Percentiles rank a stretch among this genome's conserved stretches.
Evolutionary conservation across 1,284 basidiomycete genomes (phyloP).

Genomic region (Leccinum pallidistipes): DNA sequence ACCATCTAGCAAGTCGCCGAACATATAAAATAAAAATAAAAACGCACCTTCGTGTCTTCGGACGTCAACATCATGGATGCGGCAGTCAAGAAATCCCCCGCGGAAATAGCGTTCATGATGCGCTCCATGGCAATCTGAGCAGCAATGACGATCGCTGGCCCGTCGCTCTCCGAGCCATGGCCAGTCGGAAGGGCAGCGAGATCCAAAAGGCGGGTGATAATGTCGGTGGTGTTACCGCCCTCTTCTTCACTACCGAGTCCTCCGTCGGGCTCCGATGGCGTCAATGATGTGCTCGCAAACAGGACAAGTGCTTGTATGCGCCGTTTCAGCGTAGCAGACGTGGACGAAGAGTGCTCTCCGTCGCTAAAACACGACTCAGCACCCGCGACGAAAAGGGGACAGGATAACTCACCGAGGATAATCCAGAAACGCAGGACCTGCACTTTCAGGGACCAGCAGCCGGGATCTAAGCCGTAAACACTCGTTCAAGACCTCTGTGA

Average conservation of each 20-base stretch:
- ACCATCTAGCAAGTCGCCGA: background rate
- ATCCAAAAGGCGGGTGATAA: conserved; percentile 28
- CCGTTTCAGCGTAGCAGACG: conserved; percentile 47
- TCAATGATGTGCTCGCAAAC: conserved; percentile 48
- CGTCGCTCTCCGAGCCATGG: conserved; percentile 16
- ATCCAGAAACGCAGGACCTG: conserved; percentile 56
- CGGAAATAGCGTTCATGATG: conserved; percentile 62
- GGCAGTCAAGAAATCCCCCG: conserved; percentile 59
- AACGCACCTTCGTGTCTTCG: conserved; percentile 46
- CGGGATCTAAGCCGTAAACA: conserved; percentile 56
- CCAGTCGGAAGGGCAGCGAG: conserved; percentile 22
- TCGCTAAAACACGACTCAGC: conserved; percentile 40
- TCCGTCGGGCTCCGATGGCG: conserved; percentile 35
- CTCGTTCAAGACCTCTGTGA: conserved; percentile 70
- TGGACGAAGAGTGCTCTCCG: conserved; percentile 50
- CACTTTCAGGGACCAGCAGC: conserved; percentile 41
- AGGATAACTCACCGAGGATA: conserved; percentile 41
- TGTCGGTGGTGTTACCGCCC: conserved; percentile 33
- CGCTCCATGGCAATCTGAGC: conserved; percentile 51
- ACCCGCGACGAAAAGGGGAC: background rate
- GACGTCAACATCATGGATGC: conserved; percentile 54
- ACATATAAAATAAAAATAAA: background rate
- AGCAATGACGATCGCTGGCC: conserved; percentile 46
- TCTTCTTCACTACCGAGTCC: conserved; percentile 35
- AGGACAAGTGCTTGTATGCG: conserved; percentile 67